These are phyloP conservation scores for Termitomyces heimii DNA, from an alignment of 768 basidiomycete species.

Conservation along the genomic window DNA sequence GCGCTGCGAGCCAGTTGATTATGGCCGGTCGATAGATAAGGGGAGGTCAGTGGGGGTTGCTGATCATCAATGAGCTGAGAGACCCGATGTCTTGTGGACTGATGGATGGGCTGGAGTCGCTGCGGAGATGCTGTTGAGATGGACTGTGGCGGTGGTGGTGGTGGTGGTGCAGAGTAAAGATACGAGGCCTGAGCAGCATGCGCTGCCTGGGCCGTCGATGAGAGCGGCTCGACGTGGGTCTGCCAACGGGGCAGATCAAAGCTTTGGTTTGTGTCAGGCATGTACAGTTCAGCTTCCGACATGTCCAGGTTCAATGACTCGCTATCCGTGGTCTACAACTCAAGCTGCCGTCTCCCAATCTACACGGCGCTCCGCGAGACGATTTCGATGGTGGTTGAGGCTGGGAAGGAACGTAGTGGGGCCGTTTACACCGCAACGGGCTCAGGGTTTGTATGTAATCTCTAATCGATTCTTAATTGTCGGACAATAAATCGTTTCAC, in stretches of 20 bases:
- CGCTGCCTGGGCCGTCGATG: constrained; percentile 38
- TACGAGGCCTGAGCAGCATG: constrained; percentile 50
- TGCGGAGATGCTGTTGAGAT: constrained; percentile 33
- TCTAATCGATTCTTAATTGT: constrained; percentile 15
- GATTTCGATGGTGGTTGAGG: constrained; percentile 4
- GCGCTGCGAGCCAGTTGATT: constrained; percentile 59
- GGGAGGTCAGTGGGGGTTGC: constrained; percentile 36
- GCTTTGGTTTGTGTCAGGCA: constrained; percentile 73
- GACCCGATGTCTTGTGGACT: constrained; percentile 50
- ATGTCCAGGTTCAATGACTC: constrained; percentile 33
- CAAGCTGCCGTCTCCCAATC: constrained; percentile 8
- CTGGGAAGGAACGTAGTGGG: constrained; percentile 5
- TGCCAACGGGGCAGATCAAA: constrained; percentile 78
- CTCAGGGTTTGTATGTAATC: constrained; percentile 14
- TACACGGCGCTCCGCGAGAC: neutral
- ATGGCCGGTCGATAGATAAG: constrained; percentile 47
- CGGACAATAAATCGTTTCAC: constrained; percentile 13
- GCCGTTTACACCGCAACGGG: constrained; percentile 15
- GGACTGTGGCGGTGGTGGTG: constrained; percentile 43
- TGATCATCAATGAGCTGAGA: constrained; percentile 64
- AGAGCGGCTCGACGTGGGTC: constrained; percentile 53
- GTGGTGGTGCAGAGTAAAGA: constrained; percentile 52
- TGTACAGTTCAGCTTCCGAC: constrained; percentile 76
- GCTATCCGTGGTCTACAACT: constrained; percentile 11
- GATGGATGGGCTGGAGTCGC: constrained; percentile 46